These are phyloP conservation scores for Tephrocybe sp. DNA, from an alignment of 768 basidiomycete species.

Conservation along the genomic window DNA sequence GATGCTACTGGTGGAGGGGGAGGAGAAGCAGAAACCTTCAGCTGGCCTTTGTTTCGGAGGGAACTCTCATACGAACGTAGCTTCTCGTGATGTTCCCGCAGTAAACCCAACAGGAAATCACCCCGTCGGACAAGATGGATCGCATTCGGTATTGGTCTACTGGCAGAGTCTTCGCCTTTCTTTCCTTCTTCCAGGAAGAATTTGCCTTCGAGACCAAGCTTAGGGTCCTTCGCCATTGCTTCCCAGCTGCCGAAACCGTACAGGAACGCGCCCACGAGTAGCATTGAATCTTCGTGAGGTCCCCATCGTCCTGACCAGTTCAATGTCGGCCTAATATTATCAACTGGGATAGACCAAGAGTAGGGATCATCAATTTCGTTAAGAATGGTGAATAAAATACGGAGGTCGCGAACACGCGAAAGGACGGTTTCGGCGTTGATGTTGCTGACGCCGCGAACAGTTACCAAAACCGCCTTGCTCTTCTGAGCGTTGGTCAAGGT, in stretches of 20 bases:
- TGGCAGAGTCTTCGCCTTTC: slow-evolving; percentile 83
- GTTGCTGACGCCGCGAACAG: slow-evolving; percentile 83
- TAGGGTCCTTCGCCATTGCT: slow-evolving; percentile 83
- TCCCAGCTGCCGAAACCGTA: slow-evolving; percentile 99
- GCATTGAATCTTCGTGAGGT: slow-evolving; percentile 87
- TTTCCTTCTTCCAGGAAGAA: slow-evolving; percentile 99
- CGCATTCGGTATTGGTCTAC: slow-evolving; percentile 91
- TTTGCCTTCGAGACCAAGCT: slow-evolving; percentile 82
- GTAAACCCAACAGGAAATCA: slow-evolving; percentile 83
- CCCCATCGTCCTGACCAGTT: slow-evolving; percentile 98
- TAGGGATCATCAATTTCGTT: slow-evolving; percentile 69
- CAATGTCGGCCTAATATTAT: slow-evolving; percentile 89
- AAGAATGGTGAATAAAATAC: slow-evolving; percentile 81
- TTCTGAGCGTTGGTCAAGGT: slow-evolving; percentile 90
- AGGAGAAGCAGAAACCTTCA: slow-evolving; percentile 73
- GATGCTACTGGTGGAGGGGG: slow-evolving; percentile 71
- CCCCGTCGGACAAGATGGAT: slow-evolving; percentile 97
- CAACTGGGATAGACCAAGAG: slow-evolving; percentile 86
- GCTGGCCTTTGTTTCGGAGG: slow-evolving; percentile 64
- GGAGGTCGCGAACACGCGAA: slow-evolving; percentile 84
- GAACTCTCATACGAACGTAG: slow-evolving; percentile 84
- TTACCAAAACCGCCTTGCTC: slow-evolving; percentile 94
- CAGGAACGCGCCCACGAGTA: slow-evolving; percentile 88
- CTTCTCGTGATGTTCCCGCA: slow-evolving; percentile 90
- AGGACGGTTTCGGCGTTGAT: slow-evolving; percentile 98